A percentile compares a stretch with the other conserved stretches of the same genome.
phyloP scores from a whole-genome alignment of 2,329 filamentous ascomycete species.

The Xylaria digitata region DNA sequence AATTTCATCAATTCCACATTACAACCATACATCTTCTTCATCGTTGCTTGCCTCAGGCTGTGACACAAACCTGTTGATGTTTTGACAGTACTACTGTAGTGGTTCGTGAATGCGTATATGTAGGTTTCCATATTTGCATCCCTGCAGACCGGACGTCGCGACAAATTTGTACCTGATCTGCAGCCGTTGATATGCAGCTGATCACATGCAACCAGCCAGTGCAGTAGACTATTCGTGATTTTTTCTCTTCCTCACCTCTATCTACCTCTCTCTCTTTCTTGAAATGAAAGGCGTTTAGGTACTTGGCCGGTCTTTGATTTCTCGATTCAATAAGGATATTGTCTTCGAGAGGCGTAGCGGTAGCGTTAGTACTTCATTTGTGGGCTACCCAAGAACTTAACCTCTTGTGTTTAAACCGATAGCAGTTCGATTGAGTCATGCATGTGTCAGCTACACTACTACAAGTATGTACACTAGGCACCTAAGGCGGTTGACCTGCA shows the following conservation, averaged over 20 bases:
- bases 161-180: constrained; percentile 3
- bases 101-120: neutral
- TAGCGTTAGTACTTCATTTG: too few relatives aligned
- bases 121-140: constrained; percentile 1
- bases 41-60: too few relatives aligned
- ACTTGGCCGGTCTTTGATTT: neutral
- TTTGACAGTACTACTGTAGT: neutral
- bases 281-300: neutral
- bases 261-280: neutral
- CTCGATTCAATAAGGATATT: too few relatives aligned
- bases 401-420: too few relatives aligned
- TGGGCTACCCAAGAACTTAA: too few relatives aligned
- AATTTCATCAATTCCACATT: neutral
- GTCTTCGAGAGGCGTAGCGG: too few relatives aligned
- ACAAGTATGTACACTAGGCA: too few relatives aligned
- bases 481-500: too few relatives aligned
- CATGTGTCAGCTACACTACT: too few relatives aligned
- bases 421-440: too few relatives aligned
- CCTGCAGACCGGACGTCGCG: constrained; percentile 2
- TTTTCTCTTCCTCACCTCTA: neutral
- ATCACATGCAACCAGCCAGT: neutral
- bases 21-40: too few relatives aligned
- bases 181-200: neutral
- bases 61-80: neutral
- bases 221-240: neutral